phyloP scores from a whole-genome alignment of 352 stramenopile genomes.

The Lagenidium giganteum region DNA sequence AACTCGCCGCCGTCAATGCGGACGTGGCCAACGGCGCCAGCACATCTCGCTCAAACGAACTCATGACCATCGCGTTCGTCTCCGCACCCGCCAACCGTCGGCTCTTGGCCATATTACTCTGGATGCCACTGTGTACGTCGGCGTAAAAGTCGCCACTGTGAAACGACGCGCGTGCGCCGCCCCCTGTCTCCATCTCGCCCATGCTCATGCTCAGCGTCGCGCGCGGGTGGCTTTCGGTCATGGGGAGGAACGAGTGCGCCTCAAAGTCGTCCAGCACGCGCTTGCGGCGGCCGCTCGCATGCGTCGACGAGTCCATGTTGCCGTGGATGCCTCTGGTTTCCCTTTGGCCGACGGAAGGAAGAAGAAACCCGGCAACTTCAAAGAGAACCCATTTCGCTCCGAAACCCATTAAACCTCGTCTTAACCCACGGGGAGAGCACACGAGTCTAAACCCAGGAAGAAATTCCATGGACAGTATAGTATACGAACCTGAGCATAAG shows the following conservation, averaged over 20 bases:
- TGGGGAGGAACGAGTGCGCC: background rate
- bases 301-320: conserved; percentile 19
- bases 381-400: too few species aligned
- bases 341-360: background rate
- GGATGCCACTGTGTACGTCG: conserved; percentile 17
- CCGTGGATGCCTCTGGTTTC: background rate
- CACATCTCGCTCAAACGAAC: conserved; percentile 2
- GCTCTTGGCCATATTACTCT: conserved; percentile 15
- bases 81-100: conserved; percentile 14
- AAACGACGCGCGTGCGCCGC: conserved; percentile 8
- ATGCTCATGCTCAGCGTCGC: conserved; percentile 15
- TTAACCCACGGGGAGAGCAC: too few species aligned
- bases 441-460: too few species aligned
- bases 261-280: conserved; percentile 26
- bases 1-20: background rate
- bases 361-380: too few species aligned
- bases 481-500: too few species aligned
- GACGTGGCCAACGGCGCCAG: conserved; percentile 4
- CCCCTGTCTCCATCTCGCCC: conserved; percentile 8
- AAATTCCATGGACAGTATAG: too few species aligned
- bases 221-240: conserved; percentile 7
- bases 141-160: conserved; percentile 10
- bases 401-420: too few species aligned
- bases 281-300: conserved; percentile 18
- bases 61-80: background rate